Evolutionary conservation across 192 early-diverging fungal genomes (phyloP), one percentile per base, ranked within the genome.

Genomic region (Mortierella claussenii): DNA sequence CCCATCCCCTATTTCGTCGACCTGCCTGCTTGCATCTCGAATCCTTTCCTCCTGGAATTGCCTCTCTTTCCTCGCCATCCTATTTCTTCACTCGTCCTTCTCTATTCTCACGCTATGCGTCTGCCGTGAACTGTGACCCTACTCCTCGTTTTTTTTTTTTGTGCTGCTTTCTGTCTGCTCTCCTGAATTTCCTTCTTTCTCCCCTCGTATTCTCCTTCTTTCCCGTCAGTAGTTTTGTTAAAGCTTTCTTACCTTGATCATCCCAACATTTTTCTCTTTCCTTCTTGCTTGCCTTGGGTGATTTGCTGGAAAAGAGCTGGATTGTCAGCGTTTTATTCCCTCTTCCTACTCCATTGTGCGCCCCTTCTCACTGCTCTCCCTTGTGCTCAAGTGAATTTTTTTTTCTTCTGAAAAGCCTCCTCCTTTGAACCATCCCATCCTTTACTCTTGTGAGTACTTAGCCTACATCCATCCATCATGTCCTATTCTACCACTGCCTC

Each of bases 401-500:
- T 31, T 17, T 42, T 36, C 21, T 36, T 49, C 23, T n/a, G n/a
- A n/a, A n/a, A n/a, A n/a, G 34, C 17, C 40, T 20, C 20, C 42
- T 43, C 10, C 43, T 43, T 23, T 43, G 2, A 21, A 26, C n/a
- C 23, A 32, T 24, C 31, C 43, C 27, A 26, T 27, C 9, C 26
- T 43, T 23, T 37, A n/a, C 13, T 28, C 12, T n/a, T 50, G 34
- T 28, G 15, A 45, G 10, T 24, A 42, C 33, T 24, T 37, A 36
- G 44, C 45, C 17, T 0, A 32, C 58, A 21, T 33, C 13, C 34
- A 36, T 26, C 17, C n/a, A 48, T 17, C 2, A 75, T 75, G 71
- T 65, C 71, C 36, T 65, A 47, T 43, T 55, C 71, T 20, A 37
- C 71, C 28, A 49, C 71, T 20, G 30, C 71, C 28, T 66, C 71